Evolutionary conservation across 2,329 filamentous ascomycete genomes (phyloP).

Genomic region (Blastomyces gilchristii): DNA sequence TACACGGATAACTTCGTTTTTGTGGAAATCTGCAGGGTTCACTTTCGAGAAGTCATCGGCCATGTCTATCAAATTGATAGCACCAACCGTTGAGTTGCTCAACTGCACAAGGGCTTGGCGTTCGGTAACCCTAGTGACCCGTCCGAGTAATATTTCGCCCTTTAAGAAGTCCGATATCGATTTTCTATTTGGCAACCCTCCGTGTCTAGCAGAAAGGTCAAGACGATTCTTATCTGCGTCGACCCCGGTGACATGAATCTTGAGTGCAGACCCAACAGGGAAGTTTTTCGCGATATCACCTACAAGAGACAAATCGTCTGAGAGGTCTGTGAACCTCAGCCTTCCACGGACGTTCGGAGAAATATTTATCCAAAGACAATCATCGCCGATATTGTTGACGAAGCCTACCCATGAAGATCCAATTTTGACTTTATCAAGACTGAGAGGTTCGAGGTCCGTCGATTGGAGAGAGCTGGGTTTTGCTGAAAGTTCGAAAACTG

Average conservation of each 20-base stretch:
- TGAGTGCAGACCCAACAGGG: conserved; percentile 79
- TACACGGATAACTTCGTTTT: conserved; percentile 81
- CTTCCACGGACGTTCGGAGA: conserved; percentile 80
- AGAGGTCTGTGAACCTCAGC: conserved; percentile 71
- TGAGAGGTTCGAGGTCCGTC: conserved; percentile 53
- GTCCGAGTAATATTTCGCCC: conserved; percentile 71
- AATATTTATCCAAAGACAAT: conserved; percentile 81
- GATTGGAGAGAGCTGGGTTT: conserved; percentile 52
- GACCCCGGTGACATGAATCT: conserved; percentile 65
- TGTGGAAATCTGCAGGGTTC: conserved; percentile 62
- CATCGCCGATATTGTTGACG: conserved; percentile 76
- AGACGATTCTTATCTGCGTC: conserved; percentile 64
- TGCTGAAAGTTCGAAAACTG: conserved; percentile 75
- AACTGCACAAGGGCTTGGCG: conserved; percentile 77
- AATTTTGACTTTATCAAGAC: conserved; percentile 60
- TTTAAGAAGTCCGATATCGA: conserved; percentile 62
- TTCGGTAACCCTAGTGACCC: conserved; percentile 77
- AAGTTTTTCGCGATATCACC: conserved; percentile 69
- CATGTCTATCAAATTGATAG: conserved; percentile 72
- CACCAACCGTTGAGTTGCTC: conserved; percentile 66
- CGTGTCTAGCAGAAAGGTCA: conserved; percentile 70
- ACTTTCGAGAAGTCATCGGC: conserved; percentile 76
- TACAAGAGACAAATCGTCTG: conserved; percentile 72
- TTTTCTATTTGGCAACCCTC: conserved; percentile 46
- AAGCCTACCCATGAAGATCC: conserved; percentile 70